These are phyloP conservation scores for Zea mays DNA, from an alignment of 176 grass and related monocot genomes.

Conservation along the genomic window Zm-B73-REFERENCE-NAM-5.0 NC_050097.1:216740501-216741000, in stretches of 20 bases:
- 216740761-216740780: conserved; percentile 84
- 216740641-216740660: conserved; percentile 83
- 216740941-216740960: too few species aligned
- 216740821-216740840: too few species aligned
- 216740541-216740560: neutral
- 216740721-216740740: conserved; percentile 75
- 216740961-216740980: too few species aligned
- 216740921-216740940: too few species aligned
- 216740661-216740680: conserved; percentile 64
- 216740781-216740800: conserved; percentile 14
- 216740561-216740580: conserved; percentile 59
- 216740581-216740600: conserved; percentile 80
- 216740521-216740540: too few species aligned
- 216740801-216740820: too few species aligned
- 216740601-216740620: conserved; percentile 73
- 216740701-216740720: conserved; percentile 79
- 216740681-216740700: conserved; percentile 71
- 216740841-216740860: too few species aligned
- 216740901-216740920: too few species aligned
- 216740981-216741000: too few species aligned
- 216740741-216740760: conserved; percentile 60
- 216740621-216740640: conserved; percentile 65
- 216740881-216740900: too few species aligned
- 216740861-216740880: too few species aligned
- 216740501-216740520: too few species aligned